Percentiles rank a stretch among this genome's conserved stretches.
These are phyloP conservation scores for Casuarina equisetifolia DNA, from an alignment of 306 rosid species.

Conservation along the genomic window DNA sequence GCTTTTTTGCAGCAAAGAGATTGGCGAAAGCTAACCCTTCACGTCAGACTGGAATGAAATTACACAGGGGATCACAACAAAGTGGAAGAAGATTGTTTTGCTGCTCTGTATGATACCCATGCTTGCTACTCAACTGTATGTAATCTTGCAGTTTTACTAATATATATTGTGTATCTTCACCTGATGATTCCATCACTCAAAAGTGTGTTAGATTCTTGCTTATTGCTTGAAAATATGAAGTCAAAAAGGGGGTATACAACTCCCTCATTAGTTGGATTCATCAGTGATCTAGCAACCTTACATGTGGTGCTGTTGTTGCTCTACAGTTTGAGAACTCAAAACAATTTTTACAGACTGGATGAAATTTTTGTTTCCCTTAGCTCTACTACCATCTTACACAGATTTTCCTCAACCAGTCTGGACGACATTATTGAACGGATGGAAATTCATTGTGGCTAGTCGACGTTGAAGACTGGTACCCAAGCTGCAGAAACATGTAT, in stretches of 20 bases:
- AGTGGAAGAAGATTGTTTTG: conserved; percentile 59
- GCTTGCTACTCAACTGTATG: conserved; percentile 19
- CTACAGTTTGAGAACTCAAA: neutral
- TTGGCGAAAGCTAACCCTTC: conserved; percentile 72
- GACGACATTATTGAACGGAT: conserved; percentile 1
- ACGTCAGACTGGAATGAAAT: conserved; percentile 61
- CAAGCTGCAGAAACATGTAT: conserved; percentile 9
- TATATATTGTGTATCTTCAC: neutral
- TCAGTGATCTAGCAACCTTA: neutral
- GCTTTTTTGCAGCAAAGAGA: conserved; percentile 60
- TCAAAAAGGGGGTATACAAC: neutral
- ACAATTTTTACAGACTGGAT: neutral
- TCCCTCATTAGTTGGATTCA: neutral
- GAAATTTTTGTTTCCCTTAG: neutral
- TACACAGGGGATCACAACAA: conserved; percentile 54
- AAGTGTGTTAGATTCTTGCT: neutral
- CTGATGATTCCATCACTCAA: neutral
- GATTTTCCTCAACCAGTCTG: conserved; percentile 4
- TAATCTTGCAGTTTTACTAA: neutral
- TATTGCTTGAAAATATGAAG: neutral
- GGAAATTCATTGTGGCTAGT: neutral
- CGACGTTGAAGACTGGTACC: conserved; percentile 1
- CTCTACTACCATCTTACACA: conserved; percentile 5
- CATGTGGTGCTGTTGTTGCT: neutral
- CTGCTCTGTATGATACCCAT: conserved; percentile 42